Base-by-base conservation (phyloP, 139 green algal species). In the Volvox africanus region DNA sequence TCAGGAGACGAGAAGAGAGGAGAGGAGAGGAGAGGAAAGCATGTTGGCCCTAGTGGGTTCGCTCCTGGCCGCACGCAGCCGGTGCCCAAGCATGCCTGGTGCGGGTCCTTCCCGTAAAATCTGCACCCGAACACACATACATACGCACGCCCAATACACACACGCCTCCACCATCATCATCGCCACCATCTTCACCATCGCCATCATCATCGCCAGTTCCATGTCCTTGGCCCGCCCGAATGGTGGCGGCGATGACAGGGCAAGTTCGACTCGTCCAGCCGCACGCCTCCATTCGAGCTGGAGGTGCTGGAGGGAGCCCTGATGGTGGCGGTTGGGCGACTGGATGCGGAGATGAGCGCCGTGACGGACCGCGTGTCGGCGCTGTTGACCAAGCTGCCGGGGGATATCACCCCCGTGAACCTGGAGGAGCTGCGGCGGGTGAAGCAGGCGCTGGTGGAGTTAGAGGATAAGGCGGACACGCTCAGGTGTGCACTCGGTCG, bases 341-440 rank as follows among this genome's bases (percentile, higher is more conserved):
- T 99, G 84, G 97, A 99, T 86, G 93, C 92, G 22, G 96, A 98
- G 94, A 93, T 99, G 90, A 50, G 94, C 80, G 86, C 76, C 11
- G 95, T 97, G 32, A 97, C 93, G 28, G 81, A 89, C n/a, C 93
- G 97, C 36, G 96, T 98, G 84, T 81, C 78, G 5, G 87, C 81
- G 73, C 94, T 98, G 90, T 92, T 98, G 87, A 94, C 96, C 69
- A 97, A 95, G 89, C 94, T 99, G 93, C 97, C 97, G 16, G 85
- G 91, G 0, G 96, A 99, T 81, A 97, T 99, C 92, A 99, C 96
- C 65, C 97, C 97, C 13, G 91, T 97, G n/a, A 98, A 98, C 91
- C 94, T 99, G 82, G 97, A 99, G 93, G 97, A 99, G 95, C 95
- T 99, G 88, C 96, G 97, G 17, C 94, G 95, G 1, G 96, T 99